Base-by-base conservation (phyloP, 1,284 basidiomycete genomes). In the Amylostereum areolatum region DNA sequence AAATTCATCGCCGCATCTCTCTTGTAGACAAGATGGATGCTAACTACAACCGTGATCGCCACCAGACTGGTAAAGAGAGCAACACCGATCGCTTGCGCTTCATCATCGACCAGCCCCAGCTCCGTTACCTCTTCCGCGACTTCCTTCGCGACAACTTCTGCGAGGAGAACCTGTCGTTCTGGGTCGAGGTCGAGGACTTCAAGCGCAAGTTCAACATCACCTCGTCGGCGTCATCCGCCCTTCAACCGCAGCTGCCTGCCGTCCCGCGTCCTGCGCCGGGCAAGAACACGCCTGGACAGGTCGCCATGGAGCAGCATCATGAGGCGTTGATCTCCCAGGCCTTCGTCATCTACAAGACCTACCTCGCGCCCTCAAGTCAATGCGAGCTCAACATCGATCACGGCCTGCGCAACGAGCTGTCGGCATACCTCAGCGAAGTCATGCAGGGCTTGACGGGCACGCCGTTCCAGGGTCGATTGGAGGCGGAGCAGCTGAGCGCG, bases 301-400 rank as follows among this genome's bases (percentile, higher is more conserved):
- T 79, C 40, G 91, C 94, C 4, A 98, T 98, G 96, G 96, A 98
- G 71, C 85, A 82, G 59, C 96, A 99, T 67, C 95, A 99, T 73
- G 92, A 96, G 65, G 83, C 92, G 41, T 76, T 99, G 57, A 94
- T 98, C 59, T 85, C 90, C 57, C 95, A 92, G 59, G 94, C 96
- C 2, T 94, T 96, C 58, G 81, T 89, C 51, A 98, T 99, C 59
- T 93, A 92, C 73, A 89, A 89, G 77, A 94, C 84, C 46, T 99
- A 97, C 62, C 84, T 99, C 30, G 96, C 95, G 0, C 95, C 94
- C 0, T 91, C 92, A 27, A 95, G 92, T 63, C 90, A 88, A 52
- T 93, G 87, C 69, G 96, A 99, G 70, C 81, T 99, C 52, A 99
- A 99, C 71, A 98, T 99, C 58, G 97, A 99, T 65, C 96, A 99